A percentile compares a stretch with the other conserved stretches of the same genome.
Evolutionary conservation across 2,329 filamentous ascomycete genomes (phyloP).

Genomic region (Aspergillus glaucus): DNA sequence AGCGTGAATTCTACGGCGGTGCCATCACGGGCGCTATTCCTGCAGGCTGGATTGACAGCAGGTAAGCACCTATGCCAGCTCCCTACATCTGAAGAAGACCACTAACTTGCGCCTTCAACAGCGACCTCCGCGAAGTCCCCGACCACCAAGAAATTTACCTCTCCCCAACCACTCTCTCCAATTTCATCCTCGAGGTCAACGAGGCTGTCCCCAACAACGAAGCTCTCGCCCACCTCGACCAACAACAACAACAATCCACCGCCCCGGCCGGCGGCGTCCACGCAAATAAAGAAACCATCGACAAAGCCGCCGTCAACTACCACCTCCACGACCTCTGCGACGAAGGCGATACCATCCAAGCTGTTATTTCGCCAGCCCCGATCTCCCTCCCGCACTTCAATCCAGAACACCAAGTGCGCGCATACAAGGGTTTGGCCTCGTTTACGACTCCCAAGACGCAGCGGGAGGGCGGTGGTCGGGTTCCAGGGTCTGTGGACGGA

Average conservation of each 20-base stretch:
- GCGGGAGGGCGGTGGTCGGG: slow-evolving; percentile 4
- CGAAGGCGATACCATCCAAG: slow-evolving; percentile 57
- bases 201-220: slow-evolving; percentile 58
- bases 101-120: slow-evolving; percentile 9
- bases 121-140: slow-evolving; percentile 33
- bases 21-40: slow-evolving; percentile 30
- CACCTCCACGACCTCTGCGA: slow-evolving; percentile 66
- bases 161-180: slow-evolving; percentile 74
- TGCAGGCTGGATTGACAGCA: slow-evolving; percentile 31
- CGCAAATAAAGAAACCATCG: slow-evolving; percentile 54
- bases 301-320: slow-evolving; percentile 58
- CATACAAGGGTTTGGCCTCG: slow-evolving; percentile 24
- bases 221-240: slow-evolving; percentile 16
- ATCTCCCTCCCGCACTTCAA: slow-evolving; percentile 48
- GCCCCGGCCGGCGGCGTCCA: slow-evolving; percentile 30
- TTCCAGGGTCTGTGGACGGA: slow-evolving; percentile 9
- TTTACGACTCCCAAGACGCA: slow-evolving; percentile 18
- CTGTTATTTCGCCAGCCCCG: slow-evolving; percentile 60
- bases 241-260: slow-evolving; percentile 12
- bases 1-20: slow-evolving; percentile 30
- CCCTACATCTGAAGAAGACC: neutral
- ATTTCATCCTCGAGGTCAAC: slow-evolving; percentile 83
- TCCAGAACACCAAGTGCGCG: slow-evolving; percentile 6
- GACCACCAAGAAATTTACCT: slow-evolving; percentile 86
- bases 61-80: slow-evolving; percentile 16